Evolutionary conservation across 306 rosid species (phyloP).

Genomic region (Quercus cerris): DNA sequence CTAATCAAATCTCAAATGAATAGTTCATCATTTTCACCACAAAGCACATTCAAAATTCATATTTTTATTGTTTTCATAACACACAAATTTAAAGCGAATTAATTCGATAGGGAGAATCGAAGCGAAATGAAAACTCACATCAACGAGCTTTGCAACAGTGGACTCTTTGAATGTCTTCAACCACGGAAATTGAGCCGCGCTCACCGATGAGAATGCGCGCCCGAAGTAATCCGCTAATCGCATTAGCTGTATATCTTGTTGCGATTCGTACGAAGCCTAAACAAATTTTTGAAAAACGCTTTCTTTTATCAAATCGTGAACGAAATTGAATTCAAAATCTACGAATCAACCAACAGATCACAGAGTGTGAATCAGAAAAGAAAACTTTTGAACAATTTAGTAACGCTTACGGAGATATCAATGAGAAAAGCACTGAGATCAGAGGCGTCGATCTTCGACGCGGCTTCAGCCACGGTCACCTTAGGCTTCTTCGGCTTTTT

Average conservation of each 20-base stretch:
- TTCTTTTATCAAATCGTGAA: not conserved
- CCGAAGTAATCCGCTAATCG: constrained; percentile 82
- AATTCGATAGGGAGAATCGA: not conserved
- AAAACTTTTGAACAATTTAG: not conserved
- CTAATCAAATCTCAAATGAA: not conserved
- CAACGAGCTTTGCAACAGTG: constrained; percentile 51
- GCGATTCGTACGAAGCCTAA: constrained; percentile 58
- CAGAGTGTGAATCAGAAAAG: not conserved
- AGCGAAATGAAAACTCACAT: constrained; percentile 42
- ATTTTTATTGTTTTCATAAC: not conserved
- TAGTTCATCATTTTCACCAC: not conserved
- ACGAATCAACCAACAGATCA: constrained; percentile 16
- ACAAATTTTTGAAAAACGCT: not conserved
- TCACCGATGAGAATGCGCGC: constrained; percentile 56
- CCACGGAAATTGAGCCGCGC: constrained; percentile 76
- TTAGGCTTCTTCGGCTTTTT: constrained; percentile 56
- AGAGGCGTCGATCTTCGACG: constrained; percentile 48
- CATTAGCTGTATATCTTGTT: constrained; percentile 59
- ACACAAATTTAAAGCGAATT: not conserved
- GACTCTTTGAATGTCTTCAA: constrained; percentile 67
- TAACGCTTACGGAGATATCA: constrained; percentile 49
- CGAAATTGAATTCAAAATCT: constrained; percentile 5
- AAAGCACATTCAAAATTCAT: not conserved
- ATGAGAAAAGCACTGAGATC: constrained; percentile 52
- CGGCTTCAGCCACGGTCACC: constrained; percentile 59